Percentiles rank a stretch among this genome's conserved stretches.
Conservation (phyloP, 2,329 filamentous ascomycete species). For the Cordyceps tenuipes region DNA sequence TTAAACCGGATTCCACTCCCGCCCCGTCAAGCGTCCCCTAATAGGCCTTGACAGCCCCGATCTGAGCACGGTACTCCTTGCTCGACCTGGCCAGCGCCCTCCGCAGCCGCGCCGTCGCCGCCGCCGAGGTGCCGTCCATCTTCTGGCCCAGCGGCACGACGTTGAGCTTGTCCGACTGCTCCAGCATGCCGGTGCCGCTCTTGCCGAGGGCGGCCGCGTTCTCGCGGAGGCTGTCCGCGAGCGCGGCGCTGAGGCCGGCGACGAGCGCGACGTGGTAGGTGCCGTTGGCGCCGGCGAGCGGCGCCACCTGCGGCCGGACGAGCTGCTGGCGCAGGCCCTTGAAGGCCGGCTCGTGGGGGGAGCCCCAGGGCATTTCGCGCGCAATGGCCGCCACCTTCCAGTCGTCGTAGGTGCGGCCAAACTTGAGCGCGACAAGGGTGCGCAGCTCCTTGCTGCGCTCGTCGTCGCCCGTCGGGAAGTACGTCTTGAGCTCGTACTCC, state of each 20-base stretch:
- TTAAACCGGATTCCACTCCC: too few relatives aligned
- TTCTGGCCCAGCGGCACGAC: not conserved
- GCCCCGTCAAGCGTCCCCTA: too few relatives aligned
- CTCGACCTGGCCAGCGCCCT: not conserved
- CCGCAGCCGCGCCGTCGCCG: not conserved
- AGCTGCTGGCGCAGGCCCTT: not conserved
- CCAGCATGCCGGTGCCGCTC: not conserved
- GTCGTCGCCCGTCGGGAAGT: not conserved
- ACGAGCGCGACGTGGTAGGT: not conserved
- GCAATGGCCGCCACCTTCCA: not conserved
- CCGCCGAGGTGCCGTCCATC: too few relatives aligned
- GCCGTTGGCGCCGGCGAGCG: not conserved
- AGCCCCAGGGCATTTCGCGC: not conserved
- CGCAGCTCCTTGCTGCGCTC: not conserved
- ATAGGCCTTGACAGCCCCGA: not conserved
- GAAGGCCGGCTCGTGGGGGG: not conserved
- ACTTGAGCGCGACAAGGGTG: not conserved
- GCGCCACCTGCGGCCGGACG: not conserved
- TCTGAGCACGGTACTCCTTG: not conserved
- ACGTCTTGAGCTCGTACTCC: not conserved
- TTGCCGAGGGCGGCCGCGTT: not conserved
- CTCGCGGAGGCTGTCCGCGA: not conserved
- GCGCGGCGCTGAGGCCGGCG: not conserved
- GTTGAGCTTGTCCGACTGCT: not conserved
- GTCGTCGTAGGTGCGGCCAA: not conserved